phyloP scores from a whole-genome alignment of 495 filamentous ascomycete species.

The Aspergillus nanangensis region DNA sequence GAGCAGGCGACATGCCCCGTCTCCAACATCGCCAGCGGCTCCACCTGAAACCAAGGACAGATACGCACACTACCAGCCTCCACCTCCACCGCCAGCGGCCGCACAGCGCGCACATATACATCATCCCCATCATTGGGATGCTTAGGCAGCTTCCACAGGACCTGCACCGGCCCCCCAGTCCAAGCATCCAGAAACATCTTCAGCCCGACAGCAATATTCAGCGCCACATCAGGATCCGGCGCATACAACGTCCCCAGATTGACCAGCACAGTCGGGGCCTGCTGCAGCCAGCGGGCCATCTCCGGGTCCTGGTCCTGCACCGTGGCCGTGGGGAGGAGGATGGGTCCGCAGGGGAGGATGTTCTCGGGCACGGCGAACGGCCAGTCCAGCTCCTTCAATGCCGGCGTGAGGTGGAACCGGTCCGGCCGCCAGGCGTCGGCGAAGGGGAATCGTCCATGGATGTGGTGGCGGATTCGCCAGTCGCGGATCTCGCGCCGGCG shows the following conservation, averaged over 20 bases:
- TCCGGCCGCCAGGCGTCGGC: constrained; percentile 29
- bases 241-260: constrained; percentile 44
- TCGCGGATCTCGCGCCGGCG: constrained; percentile 16
- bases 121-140: constrained; percentile 16
- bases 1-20: constrained; percentile 41
- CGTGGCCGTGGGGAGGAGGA: constrained; percentile 27
- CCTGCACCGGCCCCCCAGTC: constrained; percentile 27
- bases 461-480: constrained; percentile 22
- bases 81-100: constrained; percentile 21
- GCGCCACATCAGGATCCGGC: constrained; percentile 27
- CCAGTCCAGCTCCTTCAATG: constrained; percentile 41
- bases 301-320: constrained; percentile 34
- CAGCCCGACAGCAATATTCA: constrained; percentile 33
- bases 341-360: constrained; percentile 45
- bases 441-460: constrained; percentile 24
- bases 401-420: constrained; percentile 30
- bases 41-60: constrained; percentile 40
- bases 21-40: constrained; percentile 42
- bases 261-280: constrained; percentile 42
- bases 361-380: constrained; percentile 36
- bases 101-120: constrained; percentile 20
- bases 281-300: constrained; percentile 41
- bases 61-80: constrained; percentile 28
- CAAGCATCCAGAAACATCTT: constrained; percentile 18
- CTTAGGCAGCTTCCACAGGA: constrained; percentile 47